Base-by-base conservation (phyloP, 257 asterid genomes). In the Nemophila menziesii region DNA sequence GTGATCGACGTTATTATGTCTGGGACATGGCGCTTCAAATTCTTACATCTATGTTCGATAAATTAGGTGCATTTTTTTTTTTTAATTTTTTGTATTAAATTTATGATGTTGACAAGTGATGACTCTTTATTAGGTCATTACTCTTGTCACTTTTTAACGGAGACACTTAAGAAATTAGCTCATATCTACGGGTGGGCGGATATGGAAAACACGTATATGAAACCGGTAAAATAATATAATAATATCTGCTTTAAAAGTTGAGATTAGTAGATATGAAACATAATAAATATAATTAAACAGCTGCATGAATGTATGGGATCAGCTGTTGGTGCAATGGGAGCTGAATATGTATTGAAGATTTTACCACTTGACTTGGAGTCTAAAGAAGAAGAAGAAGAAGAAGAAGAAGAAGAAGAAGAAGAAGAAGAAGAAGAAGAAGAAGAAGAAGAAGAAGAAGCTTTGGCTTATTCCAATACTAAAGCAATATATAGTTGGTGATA, bases 391-490 rank as follows among this genome's bases (percentile, higher is more conserved):
- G 90, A 71, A 54, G 87, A 72, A 21, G 62, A 34, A 48, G 48
- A 65, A 56, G 92, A 75, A 52, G 66, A 65, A 51, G 65, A 85
- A 0, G 90, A 80, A 67, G 75, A 81, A 65, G 83, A 83, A 56
- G 62, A n/a, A n/a, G n/a, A n/a, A n/a, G n/a, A n/a, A n/a, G n/a
- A n/a, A n/a, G n/a, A n/a, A n/a, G n/a, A n/a, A n/a, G n/a, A n/a
- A n/a, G n/a, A n/a, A n/a, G n/a, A n/a, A n/a, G n/a, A n/a, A n/a
- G n/a, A n/a, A n/a, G n/a, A n/a, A n/a, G n/a, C n/a, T 75, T 52
- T 87, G 97, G 97, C 80, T 83, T 51, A 80, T 83, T 53, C 93
- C 93, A 20, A 75, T 87, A 48, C n/a, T n/a, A n/a, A n/a, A n/a
- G n/a, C n/a, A n/a, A n/a, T n/a, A n/a, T n/a, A n/a, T n/a, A n/a